Conservation (phyloP, 169 alveolate genomes). For the Plasmodium gallinaceum region DNA sequence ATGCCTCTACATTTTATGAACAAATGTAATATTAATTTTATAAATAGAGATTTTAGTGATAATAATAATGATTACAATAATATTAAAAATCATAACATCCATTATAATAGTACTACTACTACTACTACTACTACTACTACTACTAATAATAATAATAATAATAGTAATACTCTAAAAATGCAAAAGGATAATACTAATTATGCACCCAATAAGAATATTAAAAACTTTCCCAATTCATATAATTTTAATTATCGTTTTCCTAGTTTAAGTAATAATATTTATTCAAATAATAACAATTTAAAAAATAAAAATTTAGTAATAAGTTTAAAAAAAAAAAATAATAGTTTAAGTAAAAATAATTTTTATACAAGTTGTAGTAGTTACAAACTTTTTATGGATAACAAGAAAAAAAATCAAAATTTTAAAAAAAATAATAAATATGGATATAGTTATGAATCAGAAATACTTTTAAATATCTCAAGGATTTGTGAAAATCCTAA, state of each 20-base stretch:
- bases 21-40: too few species aligned
- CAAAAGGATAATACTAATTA: not conserved
- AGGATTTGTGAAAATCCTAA: not conserved
- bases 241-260: too few species aligned
- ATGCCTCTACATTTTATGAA: too few species aligned
- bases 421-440: not conserved
- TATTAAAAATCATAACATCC: not conserved
- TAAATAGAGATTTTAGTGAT: too few species aligned
- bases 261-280: not conserved
- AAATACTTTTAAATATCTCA: not conserved
- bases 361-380: not conserved
- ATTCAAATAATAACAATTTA: not conserved
- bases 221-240: not conserved
- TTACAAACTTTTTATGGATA: not conserved
- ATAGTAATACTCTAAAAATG: not conserved
- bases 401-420: not conserved
- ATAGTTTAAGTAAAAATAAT: not conserved
- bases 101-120: not conserved
- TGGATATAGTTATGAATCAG: not conserved
- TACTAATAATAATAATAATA: not conserved
- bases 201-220: not conserved
- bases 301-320: not conserved
- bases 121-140: too few species aligned
- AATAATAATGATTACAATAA: too few species aligned
- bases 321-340: not conserved